Evolutionary conservation across 2,329 filamentous ascomycete species (phyloP).

Genomic region (Colletotrichum abscissum): DNA sequence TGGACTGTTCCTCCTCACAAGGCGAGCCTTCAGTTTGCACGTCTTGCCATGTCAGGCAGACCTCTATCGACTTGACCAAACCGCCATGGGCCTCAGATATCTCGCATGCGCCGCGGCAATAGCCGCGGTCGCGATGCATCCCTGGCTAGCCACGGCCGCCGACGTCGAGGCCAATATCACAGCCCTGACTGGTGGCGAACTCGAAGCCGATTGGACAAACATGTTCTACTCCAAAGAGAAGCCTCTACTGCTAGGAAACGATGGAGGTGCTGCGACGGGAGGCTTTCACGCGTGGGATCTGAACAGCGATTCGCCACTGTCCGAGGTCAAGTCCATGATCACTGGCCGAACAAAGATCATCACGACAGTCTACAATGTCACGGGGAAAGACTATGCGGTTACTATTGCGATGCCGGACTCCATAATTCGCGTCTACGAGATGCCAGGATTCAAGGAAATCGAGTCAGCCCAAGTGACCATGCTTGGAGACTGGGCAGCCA

Average conservation of each 20-base stretch:
- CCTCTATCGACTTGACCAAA: not conserved
- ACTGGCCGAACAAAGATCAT: constrained; percentile 59
- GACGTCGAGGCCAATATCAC: constrained; percentile 43
- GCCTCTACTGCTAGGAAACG: constrained; percentile 57
- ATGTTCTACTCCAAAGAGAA: constrained; percentile 49
- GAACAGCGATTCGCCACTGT: constrained; percentile 43
- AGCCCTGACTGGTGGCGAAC: constrained; percentile 44
- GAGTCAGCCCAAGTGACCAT: constrained; percentile 46
- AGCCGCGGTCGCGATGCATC: constrained; percentile 19
- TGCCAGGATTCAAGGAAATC: constrained; percentile 44
- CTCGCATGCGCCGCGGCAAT: constrained; percentile 25
- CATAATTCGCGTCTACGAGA: constrained; percentile 52
- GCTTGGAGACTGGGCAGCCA: constrained; percentile 59
- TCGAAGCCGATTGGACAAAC: constrained; percentile 55
- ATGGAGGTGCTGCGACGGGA: constrained; percentile 54
- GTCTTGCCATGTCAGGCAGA: constrained; percentile 26
- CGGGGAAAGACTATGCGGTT: constrained; percentile 49
- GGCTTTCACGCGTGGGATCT: constrained; percentile 54
- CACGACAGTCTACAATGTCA: constrained; percentile 50
- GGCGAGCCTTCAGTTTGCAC: not conserved
- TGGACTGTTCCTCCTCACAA: not conserved
- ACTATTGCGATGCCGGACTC: constrained; percentile 57
- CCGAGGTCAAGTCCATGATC: constrained; percentile 44
- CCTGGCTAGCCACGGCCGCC: constrained; percentile 14
- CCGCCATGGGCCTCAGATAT: constrained; percentile 25